phyloP scores from a whole-genome alignment of 176 grass and related monocot species.

The Hsuehochloa calcarea region DNA sequence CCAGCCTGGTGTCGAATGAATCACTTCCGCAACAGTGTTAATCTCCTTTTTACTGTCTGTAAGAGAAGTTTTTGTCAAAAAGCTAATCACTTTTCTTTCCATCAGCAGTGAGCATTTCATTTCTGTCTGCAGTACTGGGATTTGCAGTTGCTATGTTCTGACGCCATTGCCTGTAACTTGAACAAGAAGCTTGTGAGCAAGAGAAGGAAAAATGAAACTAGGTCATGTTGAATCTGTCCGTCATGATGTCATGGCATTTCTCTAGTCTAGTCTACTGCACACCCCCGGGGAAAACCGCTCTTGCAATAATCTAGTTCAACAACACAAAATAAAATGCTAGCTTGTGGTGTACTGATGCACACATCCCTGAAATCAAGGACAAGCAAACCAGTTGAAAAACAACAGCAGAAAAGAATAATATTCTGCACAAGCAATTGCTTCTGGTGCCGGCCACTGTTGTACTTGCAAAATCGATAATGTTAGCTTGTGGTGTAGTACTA shows the following conservation, averaged over 20 bases:
- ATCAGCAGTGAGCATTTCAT: not conserved
- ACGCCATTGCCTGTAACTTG: not conserved
- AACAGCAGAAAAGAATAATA: not conserved
- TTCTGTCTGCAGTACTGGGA: not conserved
- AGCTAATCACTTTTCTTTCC: not conserved
- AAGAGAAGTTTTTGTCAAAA: not conserved
- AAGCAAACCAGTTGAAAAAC: slow-evolving; percentile 13
- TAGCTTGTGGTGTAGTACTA: not conserved
- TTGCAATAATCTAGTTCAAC: not conserved
- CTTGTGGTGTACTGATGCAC: not conserved
- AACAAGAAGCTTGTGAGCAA: not conserved
- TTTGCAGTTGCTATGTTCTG: not conserved
- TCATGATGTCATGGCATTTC: not conserved
- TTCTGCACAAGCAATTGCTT: not conserved
- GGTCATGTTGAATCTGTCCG: not conserved
- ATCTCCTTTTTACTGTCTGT: too few species aligned
- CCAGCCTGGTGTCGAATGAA: too few species aligned
- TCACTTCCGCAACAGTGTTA: too few species aligned
- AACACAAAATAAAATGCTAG: not conserved
- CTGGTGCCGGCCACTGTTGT: not conserved
- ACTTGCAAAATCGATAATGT: not conserved
- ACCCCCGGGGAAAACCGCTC: not conserved
- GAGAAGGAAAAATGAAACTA: not conserved
- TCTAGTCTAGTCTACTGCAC: too few species aligned
- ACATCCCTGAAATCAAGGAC: slow-evolving; percentile 11